A percentile compares a stretch with the other conserved stretches of the same genome.
phyloP scores from a whole-genome alignment of 805 yeast species.

The Lachancea meyersii region DNA sequence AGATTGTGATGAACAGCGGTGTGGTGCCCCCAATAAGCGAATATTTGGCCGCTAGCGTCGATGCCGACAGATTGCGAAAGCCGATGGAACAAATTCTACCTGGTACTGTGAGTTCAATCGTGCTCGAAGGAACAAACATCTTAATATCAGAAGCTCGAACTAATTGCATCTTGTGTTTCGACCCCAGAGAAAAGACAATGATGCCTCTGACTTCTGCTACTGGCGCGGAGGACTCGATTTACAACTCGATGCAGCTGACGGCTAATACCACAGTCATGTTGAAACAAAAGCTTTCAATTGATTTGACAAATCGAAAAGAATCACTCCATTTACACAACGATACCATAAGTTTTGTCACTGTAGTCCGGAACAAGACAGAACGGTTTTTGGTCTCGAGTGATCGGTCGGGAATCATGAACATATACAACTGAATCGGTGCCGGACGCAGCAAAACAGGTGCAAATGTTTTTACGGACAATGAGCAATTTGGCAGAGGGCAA shows the following conservation, averaged over 20 bases:
- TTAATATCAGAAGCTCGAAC: conserved; percentile 16
- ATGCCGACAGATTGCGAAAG: background rate
- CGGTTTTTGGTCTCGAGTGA: conserved; percentile 16
- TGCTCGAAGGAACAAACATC: conserved; percentile 13
- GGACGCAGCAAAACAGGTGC: background rate
- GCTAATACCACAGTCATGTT: conserved; percentile 17
- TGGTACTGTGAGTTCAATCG: conserved; percentile 8
- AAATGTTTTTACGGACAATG: background rate
- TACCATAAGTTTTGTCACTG: conserved; percentile 8
- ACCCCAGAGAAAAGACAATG: conserved; percentile 12
- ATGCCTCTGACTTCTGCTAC: conserved; percentile 13
- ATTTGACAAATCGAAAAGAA: background rate
- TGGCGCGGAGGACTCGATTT: conserved; percentile 3
- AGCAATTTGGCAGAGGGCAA: background rate
- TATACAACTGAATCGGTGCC: conserved; percentile 4
- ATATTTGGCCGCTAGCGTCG: conserved; percentile 14
- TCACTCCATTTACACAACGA: conserved; percentile 8
- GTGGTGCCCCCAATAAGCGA: conserved; percentile 20
- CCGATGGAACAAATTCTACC: conserved; percentile 2
- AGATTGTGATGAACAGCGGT: conserved; percentile 31
- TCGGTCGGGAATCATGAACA: conserved; percentile 19
- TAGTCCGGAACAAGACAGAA: background rate
- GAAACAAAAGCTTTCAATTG: conserved; percentile 5
- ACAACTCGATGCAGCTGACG: conserved; percentile 17
- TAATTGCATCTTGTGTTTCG: conserved; percentile 17